Evolutionary conservation across 176 grass and related monocot genomes (phyloP), one percentile per base, ranked within the genome.

Genomic region (Olyra latifolia): DNA sequence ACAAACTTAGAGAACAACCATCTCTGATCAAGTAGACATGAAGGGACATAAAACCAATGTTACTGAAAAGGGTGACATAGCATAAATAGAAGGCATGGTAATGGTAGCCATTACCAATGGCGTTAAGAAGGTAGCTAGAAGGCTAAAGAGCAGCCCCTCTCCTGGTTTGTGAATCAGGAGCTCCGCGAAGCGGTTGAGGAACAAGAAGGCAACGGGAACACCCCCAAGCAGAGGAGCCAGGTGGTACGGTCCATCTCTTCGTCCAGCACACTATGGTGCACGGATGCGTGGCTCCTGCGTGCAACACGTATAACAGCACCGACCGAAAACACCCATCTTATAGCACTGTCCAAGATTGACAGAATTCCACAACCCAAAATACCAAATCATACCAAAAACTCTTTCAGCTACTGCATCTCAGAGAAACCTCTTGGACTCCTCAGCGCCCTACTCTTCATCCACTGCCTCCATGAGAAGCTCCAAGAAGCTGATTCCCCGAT

Each of bases 241-340:
- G 75, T 41, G 76, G 75, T 41, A 91, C 8, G n/a, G 49, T 58
- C 85, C 89, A 91, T 23, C 47, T 60, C 64, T 87, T 84, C 6
- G 56, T 88, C 41, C 89, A 35, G n/a, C 61, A 57, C 71, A 91
- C 60, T 25, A 91, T 82, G 2, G 85, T 91, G 85, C 85, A 91
- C 15, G 89, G 65, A 45, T 70, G 66, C 45, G 70, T 70, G 8
- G 60, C 52, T 29, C 85, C 89, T 91, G 41, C 17, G 0, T 30
- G 30, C 16, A 80, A 84, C 25, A 49, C n/a, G n/a, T n/a, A n/a
- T n/a, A n/a, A n/a, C n/a, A n/a, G n/a, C n/a, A n/a, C n/a, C n/a
- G n/a, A n/a, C n/a, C n/a, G n/a, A n/a, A n/a, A n/a, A n/a, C n/a
- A n/a, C n/a, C n/a, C n/a, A n/a, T n/a, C n/a, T n/a, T n/a, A n/a